Conservation (phyloP, 441 rosid genomes). For the Brassica hybrid region DNA sequence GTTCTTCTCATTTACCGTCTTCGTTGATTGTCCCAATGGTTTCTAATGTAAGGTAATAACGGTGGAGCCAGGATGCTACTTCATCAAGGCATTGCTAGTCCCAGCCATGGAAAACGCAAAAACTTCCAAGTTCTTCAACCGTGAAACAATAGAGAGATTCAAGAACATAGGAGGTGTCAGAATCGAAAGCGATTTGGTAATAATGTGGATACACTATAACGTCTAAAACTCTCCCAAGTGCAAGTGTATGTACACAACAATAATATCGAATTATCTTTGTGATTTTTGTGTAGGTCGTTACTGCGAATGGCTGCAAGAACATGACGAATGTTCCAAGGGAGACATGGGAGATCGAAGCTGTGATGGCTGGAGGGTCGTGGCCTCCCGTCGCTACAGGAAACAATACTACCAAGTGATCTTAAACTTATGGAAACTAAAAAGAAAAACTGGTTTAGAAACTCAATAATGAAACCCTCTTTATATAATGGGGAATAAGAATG, state of each 20-base stretch:
- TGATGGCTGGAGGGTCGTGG: conserved; percentile 92
- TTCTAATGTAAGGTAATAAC: conserved; percentile 67
- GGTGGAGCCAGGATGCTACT: conserved; percentile 98
- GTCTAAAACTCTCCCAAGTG: neutral
- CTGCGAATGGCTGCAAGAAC: conserved; percentile 74
- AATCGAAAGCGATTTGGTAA: conserved; percentile 95
- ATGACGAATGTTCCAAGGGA: conserved; percentile 82
- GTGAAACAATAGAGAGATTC: conserved; percentile 60
- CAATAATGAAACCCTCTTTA: neutral
- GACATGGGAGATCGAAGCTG: conserved; percentile 81
- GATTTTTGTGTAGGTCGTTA: conserved; percentile 58
- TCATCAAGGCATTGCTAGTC: conserved; percentile 75
- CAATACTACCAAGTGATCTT: conserved; percentile 33
- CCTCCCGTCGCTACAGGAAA: conserved; percentile 36
- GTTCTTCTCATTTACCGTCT: conserved; percentile 9
- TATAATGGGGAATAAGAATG: neutral
- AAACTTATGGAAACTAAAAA: neutral
- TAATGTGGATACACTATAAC: neutral
- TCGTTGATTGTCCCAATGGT: conserved; percentile 21
- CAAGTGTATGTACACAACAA: neutral
- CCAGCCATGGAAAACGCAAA: conserved; percentile 67
- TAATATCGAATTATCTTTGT: conserved; percentile 10
- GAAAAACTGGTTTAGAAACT: conserved; percentile 14
- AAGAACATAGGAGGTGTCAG: conserved; percentile 89
- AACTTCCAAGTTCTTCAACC: conserved; percentile 72